Base-by-base conservation (phyloP, 257 asterid species). In the Mentha longifolia region DNA sequence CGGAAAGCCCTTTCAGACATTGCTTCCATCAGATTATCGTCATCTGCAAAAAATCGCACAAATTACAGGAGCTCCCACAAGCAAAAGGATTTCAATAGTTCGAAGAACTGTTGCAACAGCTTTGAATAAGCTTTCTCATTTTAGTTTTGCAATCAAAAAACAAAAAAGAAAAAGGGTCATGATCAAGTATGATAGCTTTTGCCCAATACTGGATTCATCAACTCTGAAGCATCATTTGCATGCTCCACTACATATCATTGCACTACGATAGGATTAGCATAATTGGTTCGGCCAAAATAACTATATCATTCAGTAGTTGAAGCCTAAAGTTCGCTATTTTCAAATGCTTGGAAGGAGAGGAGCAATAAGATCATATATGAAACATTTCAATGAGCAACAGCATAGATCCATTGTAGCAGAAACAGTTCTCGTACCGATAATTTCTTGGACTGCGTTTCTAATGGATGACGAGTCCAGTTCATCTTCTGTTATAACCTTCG, bases 1-100 rank as follows among this genome's bases (percentile, higher is more conserved):
- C 68, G 78, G 54, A 79, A 73, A 73, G 88, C 91, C 80, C 81
- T 81, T 70, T 73, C 72, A 3, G 88, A 81, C 88, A 83, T 81
- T 66, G 79, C 84, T 56, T 54, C 67, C 75, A 82, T 76, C 74
- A 83, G 65, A 33, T 10, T 43, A 67, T 81, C 83, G 59, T 83
- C 45, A 19, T 60, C 91, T 86, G 87, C 58, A 65, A 73, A 69
- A 50, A 25, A 45, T 7, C 45, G 62, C 4, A 12, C 3, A 13
- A 56, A n/a, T 43, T 52, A 20, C 3, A 47, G 30, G 42, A 43
- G 20, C 41, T 13, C 17, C 15, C 12, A 1, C 42, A 45, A 61
- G 49, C 9, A 61, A 31, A 61, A 37, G 25, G 50, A 16, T 58
- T 13, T 6, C 11, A 30, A 31, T 6, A 25, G 19, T 14, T 57